A percentile compares a stretch with the other conserved stretches of the same genome.
These are phyloP conservation scores for Bolboschoenus planiculmis DNA, from an alignment of 176 grass and related monocot species.

Conservation along the genomic window DNA sequence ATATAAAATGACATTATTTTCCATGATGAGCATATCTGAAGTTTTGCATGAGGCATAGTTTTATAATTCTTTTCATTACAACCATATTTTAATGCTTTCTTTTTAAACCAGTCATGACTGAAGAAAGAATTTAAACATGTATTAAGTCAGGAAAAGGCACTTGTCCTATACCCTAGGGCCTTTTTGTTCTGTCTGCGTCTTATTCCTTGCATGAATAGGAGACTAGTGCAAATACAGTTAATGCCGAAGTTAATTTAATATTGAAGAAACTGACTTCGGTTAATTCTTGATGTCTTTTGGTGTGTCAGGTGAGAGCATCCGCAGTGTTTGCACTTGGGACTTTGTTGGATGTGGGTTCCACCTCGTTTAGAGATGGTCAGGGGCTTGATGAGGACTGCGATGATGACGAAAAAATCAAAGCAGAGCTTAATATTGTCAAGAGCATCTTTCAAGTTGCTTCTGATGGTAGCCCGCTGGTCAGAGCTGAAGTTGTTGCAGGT, in stretches of 20 bases:
- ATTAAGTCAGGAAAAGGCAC: neutral
- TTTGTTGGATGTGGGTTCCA: constrained; percentile 61
- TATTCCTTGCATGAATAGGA: neutral
- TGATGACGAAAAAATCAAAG: constrained; percentile 83
- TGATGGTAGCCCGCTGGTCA: constrained; percentile 91
- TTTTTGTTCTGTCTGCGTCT: neutral
- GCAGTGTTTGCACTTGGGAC: constrained; percentile 93
- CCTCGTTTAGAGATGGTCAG: constrained; percentile 35
- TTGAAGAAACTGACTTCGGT: neutral
- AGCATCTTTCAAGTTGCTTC: constrained; percentile 65
- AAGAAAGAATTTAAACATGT: neutral
- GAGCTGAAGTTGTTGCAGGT: constrained; percentile 88
- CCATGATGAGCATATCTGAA: neutral
- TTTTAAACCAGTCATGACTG: neutral
- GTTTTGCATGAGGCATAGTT: neutral
- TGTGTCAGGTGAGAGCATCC: constrained; percentile 86
- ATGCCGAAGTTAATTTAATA: neutral
- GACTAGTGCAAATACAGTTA: neutral
- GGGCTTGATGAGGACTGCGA: constrained; percentile 60
- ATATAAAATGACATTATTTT: neutral
- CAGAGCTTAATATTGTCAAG: constrained; percentile 72
- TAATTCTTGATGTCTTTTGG: constrained; percentile 29
- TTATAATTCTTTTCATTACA: neutral
- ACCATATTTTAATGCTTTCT: neutral
- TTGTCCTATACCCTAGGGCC: neutral